Evolutionary conservation across 2,329 filamentous ascomycete species (phyloP), one percentile per base, ranked within the genome.

Genomic region (Diaporthe ampelina): DNA sequence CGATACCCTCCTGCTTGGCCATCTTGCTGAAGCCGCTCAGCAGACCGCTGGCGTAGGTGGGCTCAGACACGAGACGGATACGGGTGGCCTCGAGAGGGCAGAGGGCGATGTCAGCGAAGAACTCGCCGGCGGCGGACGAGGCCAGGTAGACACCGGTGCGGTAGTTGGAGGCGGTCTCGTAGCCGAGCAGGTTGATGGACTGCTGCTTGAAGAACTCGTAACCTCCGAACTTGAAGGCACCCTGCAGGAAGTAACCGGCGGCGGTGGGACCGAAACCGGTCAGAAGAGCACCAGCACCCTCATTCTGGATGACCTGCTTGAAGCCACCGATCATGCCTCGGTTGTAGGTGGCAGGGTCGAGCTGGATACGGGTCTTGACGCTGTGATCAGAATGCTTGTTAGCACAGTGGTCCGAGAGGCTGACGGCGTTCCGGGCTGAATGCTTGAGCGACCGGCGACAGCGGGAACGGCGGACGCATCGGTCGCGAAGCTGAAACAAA

Each of bases 161-260:
- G 91, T 95, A 94, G 85, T 94, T 90, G 81, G 89, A 89, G 80
- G 94, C 94, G 78, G 88, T 91, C 86, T 95, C 94, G 84, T 92
- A 92, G 82, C 95, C 95, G 81, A 97, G 86, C 77, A 89, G 76
- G 89, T 94, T 93, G 86, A 97, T 97, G 83, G 88, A 91, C 87
- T 97, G 94, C 88, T 95, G 91, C 93, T 97, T 97, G 93, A 97
- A 97, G 88, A 97, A 93, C 88, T 97, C 95, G 86, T 97, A 97
- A 84, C 95, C 95, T 85, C 95, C 95, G 85, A 97, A 97, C 89
- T 97, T 97, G 90, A 97, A 92, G 81, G 94, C 93, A 83, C 95
- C 94, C 88, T 97, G 94, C 81, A 97, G 92, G 92, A 97, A 97
- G 89, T 97, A 97, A 85, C 94, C 94, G 78, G 94, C 94, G 79